Percentiles rank a stretch among this genome's conserved stretches.
phyloP scores from a whole-genome alignment of 768 basidiomycete species.

The Russula compacta region DNA sequence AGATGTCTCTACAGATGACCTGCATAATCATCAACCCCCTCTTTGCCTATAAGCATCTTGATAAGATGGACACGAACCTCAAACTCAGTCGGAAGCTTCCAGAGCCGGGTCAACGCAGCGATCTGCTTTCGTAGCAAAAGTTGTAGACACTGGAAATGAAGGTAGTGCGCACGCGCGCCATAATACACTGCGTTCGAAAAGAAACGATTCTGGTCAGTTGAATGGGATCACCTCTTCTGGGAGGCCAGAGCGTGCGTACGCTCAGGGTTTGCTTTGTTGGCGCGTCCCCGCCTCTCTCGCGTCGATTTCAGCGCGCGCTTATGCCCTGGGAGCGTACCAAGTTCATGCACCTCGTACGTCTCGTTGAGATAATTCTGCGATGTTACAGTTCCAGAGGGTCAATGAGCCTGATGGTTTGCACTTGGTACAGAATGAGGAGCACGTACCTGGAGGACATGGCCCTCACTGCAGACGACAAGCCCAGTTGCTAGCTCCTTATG shows the following conservation, averaged over 20 bases:
- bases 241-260: conserved; percentile 31
- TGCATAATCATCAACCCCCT: conserved; percentile 25
- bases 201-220: not conserved
- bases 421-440: not conserved
- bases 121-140: conserved; percentile 73
- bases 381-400: not conserved
- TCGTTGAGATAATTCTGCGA: conserved; percentile 76
- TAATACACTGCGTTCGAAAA: conserved; percentile 57
- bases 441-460: conserved; percentile 77
- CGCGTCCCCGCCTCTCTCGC: conserved; percentile 41
- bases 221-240: not conserved
- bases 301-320: conserved; percentile 58
- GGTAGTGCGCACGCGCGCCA: conserved; percentile 65
- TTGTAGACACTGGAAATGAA: conserved; percentile 81
- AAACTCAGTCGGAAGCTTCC: conserved; percentile 72
- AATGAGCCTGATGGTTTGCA: no score
- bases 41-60: not conserved
- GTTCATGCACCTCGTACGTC: conserved; percentile 56
- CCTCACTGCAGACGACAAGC: conserved; percentile 79
- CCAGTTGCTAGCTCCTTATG: conserved; percentile 78
- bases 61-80: conserved; percentile 42
- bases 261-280: conserved; percentile 50
- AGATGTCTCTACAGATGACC: conserved; percentile 72
- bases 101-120: conserved; percentile 43
- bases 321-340: conserved; percentile 51